phyloP scores from a whole-genome alignment of 345 rosid genomes.

The Camelina neglecta region DNA sequence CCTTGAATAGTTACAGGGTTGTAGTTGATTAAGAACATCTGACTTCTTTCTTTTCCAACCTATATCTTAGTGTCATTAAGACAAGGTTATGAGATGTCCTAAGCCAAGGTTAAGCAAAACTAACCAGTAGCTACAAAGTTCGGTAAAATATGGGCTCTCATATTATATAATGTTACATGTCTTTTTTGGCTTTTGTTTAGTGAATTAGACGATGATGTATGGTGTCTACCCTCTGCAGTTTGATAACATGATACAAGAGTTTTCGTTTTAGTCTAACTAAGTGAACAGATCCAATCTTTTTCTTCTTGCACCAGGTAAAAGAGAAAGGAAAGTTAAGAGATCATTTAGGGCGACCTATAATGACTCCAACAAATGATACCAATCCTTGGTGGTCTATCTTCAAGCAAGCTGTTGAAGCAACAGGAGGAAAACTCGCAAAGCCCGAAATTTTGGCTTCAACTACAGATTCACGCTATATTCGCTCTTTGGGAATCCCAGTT shows the following conservation, averaged over 20 bases:
- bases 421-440: slow-evolving; percentile 77
- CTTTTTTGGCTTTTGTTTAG: neutral
- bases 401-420: slow-evolving; percentile 68
- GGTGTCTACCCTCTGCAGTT: neutral
- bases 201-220: neutral
- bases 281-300: neutral
- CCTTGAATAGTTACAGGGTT: too few relatives aligned
- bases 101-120: neutral
- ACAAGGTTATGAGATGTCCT: neutral
- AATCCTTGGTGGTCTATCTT: slow-evolving; percentile 94
- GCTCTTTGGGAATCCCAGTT: slow-evolving; percentile 73
- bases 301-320: slow-evolving; percentile 50
- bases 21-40: neutral
- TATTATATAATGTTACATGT: neutral
- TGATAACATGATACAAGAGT: slow-evolving; percentile 1
- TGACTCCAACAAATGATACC: slow-evolving; percentile 71
- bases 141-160: too few relatives aligned
- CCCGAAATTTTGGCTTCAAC: slow-evolving; percentile 93
- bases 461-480: slow-evolving; percentile 75
- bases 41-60: neutral
- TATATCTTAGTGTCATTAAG: neutral
- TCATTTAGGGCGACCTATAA: slow-evolving; percentile 57
- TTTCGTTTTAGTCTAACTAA: neutral
- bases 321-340: slow-evolving; percentile 71
- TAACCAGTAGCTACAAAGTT: neutral